Conservation (phyloP, 1,284 basidiomycete genomes). For the Boletellus deceptivus region DNA sequence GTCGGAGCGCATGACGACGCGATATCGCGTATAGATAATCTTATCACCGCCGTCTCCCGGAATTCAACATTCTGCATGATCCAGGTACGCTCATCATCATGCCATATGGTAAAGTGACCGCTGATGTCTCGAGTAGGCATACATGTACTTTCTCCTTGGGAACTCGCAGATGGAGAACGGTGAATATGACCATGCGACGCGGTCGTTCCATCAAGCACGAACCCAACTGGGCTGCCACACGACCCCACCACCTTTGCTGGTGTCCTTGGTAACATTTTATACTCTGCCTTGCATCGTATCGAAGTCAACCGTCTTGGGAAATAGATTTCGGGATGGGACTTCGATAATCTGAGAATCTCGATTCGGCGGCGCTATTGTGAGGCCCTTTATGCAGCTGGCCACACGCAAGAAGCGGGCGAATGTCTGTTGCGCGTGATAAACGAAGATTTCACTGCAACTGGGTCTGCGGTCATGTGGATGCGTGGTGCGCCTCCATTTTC, state of each 20-base stretch:
- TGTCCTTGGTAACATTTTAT: constrained; percentile 3
- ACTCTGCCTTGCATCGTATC: too few relatives aligned
- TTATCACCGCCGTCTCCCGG: not conserved
- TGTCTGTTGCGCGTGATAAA: not conserved
- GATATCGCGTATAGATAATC: constrained; percentile 1
- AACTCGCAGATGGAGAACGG: too few relatives aligned
- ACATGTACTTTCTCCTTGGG: too few relatives aligned
- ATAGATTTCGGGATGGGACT: constrained; percentile 4
- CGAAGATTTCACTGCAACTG: too few relatives aligned
- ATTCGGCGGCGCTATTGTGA: not conserved
- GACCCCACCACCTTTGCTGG: not conserved
- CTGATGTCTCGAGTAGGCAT: not conserved
- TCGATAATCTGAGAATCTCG: not conserved
- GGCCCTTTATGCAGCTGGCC: not conserved
- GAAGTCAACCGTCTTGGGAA: too few relatives aligned
- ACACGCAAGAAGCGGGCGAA: not conserved
- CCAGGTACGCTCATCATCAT: not conserved
- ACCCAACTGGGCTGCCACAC: not conserved
- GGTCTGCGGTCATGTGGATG: too few relatives aligned
- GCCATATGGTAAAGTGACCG: not conserved
- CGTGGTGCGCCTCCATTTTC: too few relatives aligned
- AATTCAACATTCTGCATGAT: not conserved
- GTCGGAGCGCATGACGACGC: not conserved
- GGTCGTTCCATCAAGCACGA: constrained; percentile 1
- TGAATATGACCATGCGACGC: not conserved